Evolutionary conservation across 1,139 yeast genomes (phyloP).

Genomic region (Yamadazyma kanchanaburiensis): DNA sequence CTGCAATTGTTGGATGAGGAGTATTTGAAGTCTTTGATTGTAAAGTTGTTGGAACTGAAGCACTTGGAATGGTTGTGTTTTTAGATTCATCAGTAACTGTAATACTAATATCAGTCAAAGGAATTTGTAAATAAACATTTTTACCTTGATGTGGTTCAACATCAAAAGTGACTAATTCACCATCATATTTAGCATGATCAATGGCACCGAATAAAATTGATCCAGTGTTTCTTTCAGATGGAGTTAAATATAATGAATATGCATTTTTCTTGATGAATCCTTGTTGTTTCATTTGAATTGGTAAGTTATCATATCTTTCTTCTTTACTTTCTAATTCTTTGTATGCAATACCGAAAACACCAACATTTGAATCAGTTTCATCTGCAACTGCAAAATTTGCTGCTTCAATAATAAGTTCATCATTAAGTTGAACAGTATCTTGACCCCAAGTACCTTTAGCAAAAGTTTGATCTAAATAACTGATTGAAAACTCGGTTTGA

Average conservation of each 20-base stretch:
- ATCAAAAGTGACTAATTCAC: constrained; percentile 30
- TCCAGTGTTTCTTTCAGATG: constrained; percentile 39
- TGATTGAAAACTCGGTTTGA: constrained; percentile 32
- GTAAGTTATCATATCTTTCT: constrained; percentile 22
- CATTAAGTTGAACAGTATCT: constrained; percentile 39
- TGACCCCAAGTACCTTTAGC: constrained; percentile 53
- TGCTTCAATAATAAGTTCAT: constrained; percentile 29
- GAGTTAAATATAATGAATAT: constrained; percentile 53
- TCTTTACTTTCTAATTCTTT: constrained; percentile 16
- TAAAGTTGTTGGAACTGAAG: constrained; percentile 9
- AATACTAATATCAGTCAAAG: constrained; percentile 15
- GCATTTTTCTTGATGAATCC: constrained; percentile 48
- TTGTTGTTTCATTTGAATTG: constrained; percentile 47
- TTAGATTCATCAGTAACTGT: constrained; percentile 1
- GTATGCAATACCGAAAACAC: constrained; percentile 61
- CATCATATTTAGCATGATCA: constrained; percentile 51
- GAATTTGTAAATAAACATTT: constrained; percentile 18
- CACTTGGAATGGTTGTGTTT: constrained; percentile 3
- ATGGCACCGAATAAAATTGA: constrained; percentile 56
- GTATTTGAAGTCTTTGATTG: constrained; percentile 4
- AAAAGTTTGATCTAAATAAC: constrained; percentile 28
- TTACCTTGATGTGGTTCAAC: constrained; percentile 16
- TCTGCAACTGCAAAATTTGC: constrained; percentile 56
- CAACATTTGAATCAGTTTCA: constrained; percentile 47
- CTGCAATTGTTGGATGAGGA: constrained; percentile 16